phyloP scores from a whole-genome alignment of 371 early-diverging fungal species.

The Mucor velutinosus region DNA sequence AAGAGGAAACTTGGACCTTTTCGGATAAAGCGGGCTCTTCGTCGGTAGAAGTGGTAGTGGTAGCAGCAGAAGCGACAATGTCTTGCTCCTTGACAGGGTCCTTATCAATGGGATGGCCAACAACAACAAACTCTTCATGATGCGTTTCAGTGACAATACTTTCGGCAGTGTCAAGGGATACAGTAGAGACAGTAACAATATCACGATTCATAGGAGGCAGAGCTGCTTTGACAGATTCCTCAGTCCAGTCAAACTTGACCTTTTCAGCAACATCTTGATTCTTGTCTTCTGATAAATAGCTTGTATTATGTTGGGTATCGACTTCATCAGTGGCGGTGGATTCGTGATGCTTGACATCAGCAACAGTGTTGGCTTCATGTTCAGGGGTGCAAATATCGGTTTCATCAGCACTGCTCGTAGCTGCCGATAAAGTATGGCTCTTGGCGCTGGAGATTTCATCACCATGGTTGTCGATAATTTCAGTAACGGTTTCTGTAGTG shows the following conservation, averaged over 20 bases:
- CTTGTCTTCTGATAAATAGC: not conserved
- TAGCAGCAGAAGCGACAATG: not conserved
- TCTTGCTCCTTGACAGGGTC: not conserved
- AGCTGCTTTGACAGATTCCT: slow-evolving; percentile 1
- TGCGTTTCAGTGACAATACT: not conserved
- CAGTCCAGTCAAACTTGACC: slow-evolving; percentile 3
- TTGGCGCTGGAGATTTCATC: slow-evolving; percentile 3
- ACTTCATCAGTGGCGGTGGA: not conserved
- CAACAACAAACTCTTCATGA: not conserved
- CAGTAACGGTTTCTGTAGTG: not conserved
- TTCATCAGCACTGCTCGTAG: slow-evolving; percentile 19
- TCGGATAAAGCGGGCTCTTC: not conserved
- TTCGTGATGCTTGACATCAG: not conserved
- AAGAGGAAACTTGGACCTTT: not conserved
- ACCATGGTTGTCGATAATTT: not conserved
- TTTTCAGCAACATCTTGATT: not conserved
- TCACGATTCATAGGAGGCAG: slow-evolving; percentile 5
- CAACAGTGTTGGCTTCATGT: slow-evolving; percentile 7
- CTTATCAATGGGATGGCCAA: not conserved
- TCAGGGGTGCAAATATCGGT: slow-evolving; percentile 24
- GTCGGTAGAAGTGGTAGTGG: not conserved
- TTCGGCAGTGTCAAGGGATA: not conserved
- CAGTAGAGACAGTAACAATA: not conserved
- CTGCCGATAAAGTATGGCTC: slow-evolving; percentile 6
- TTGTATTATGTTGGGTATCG: slow-evolving; percentile 1